Conservation (phyloP, 176 grass and related monocot species). For the Paspalum notatum region DNA sequence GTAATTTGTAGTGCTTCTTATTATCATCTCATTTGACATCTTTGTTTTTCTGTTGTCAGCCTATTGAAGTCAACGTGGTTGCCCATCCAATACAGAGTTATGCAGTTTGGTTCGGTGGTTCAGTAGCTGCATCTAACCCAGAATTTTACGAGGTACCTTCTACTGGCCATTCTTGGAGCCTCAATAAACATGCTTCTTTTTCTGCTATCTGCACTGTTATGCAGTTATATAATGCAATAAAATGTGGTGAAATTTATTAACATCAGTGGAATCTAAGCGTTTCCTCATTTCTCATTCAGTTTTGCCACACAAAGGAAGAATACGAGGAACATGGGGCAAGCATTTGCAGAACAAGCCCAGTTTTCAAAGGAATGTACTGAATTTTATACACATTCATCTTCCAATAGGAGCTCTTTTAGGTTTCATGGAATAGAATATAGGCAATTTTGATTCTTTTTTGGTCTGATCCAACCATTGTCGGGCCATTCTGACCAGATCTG, state of each 20-base stretch:
- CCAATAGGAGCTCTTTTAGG: constrained; percentile 47
- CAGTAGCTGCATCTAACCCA: constrained; percentile 89
- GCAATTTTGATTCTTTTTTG: constrained; percentile 53
- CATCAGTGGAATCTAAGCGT: constrained; percentile 12
- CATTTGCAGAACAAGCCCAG: constrained; percentile 92
- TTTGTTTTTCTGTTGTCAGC: constrained; percentile 52
- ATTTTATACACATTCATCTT: constrained; percentile 16
- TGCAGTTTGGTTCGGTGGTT: constrained; percentile 98
- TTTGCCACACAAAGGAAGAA: constrained; percentile 91
- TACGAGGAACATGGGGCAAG: constrained; percentile 96
- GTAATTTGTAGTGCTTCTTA: constrained; percentile 26
- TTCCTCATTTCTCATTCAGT: constrained; percentile 55
- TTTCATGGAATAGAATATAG: constrained; percentile 46
- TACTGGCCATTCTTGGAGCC: constrained; percentile 15
- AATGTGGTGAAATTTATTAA: background rate
- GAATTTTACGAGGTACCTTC: constrained; percentile 80
- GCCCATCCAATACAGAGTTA: constrained; percentile 91
- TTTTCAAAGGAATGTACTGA: constrained; percentile 99
- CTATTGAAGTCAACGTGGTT: constrained; percentile 95
- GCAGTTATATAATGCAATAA: background rate
- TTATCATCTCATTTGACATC: background rate
- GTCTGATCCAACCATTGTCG: constrained; percentile 28
- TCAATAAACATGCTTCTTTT: constrained; percentile 22
- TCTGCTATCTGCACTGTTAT: constrained; percentile 1
- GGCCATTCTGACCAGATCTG: constrained; percentile 40